A percentile compares a stretch with the other conserved stretches of the same genome.
Evolutionary conservation across 1,284 basidiomycete genomes (phyloP).

Genomic region (Tilletiaria anomala): DNA sequence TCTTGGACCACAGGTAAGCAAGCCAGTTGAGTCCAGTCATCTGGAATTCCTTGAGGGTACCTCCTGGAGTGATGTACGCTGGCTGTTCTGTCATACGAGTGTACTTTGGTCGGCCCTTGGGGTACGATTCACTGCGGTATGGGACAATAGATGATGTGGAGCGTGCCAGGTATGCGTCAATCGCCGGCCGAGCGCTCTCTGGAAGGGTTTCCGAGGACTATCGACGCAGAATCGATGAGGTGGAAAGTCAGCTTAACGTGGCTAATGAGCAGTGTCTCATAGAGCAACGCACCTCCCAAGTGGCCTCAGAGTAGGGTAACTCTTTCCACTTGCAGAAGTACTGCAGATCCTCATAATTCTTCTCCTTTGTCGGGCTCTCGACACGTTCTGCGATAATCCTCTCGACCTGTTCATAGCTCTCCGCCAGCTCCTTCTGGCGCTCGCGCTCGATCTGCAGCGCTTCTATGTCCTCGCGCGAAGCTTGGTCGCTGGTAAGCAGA

Average conservation of each 20-base stretch:
- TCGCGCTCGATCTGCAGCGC: slow-evolving; percentile 66
- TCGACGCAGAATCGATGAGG: too few relatives aligned
- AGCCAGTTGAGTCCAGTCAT: slow-evolving; percentile 97
- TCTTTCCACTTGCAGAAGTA: slow-evolving; percentile 98
- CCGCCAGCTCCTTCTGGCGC: slow-evolving; percentile 72
- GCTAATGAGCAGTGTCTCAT: background rate
- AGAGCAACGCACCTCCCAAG: slow-evolving; percentile 56
- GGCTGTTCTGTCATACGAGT: slow-evolving; percentile 80
- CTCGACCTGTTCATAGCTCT: slow-evolving; percentile 82
- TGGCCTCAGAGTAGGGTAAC: slow-evolving; percentile 85
- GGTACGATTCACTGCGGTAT: slow-evolving; percentile 63
- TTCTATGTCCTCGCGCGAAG: slow-evolving; percentile 78
- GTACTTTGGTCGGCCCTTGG: slow-evolving; percentile 62
- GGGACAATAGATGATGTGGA: slow-evolving; percentile 70
- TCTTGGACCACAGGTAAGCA: slow-evolving; percentile 84
- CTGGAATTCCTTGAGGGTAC: slow-evolving; percentile 91
- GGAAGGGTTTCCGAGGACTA: background rate
- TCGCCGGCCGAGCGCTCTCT: slow-evolving; percentile 48
- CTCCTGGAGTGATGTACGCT: slow-evolving; percentile 58
- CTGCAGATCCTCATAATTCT: slow-evolving; percentile 51
- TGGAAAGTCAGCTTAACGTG: too few relatives aligned
- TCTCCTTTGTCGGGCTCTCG: slow-evolving; percentile 49
- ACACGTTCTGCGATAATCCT: slow-evolving; percentile 67
- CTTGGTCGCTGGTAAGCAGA: slow-evolving; percentile 53
- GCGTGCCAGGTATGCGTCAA: slow-evolving; percentile 64